Conservation (phyloP, 2,329 filamentous ascomycete genomes). For the Metarhizium brunneum region DNA sequence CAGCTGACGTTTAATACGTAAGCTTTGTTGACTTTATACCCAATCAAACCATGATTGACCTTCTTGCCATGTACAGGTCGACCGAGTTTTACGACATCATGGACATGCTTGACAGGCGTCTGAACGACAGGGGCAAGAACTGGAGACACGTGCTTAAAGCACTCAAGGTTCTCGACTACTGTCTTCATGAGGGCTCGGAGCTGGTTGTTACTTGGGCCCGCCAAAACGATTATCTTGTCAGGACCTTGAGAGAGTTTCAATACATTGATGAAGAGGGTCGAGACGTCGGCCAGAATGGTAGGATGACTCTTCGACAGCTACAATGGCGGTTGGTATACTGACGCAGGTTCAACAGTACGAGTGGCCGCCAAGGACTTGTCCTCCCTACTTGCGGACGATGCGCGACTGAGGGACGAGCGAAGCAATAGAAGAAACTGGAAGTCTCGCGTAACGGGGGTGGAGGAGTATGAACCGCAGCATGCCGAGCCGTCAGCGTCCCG, state of each 20-base stretch:
- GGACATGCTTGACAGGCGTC: slow-evolving; percentile 97
- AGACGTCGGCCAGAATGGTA: slow-evolving; percentile 95
- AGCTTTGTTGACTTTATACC: slow-evolving; percentile 1
- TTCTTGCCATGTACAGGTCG: slow-evolving; percentile 44
- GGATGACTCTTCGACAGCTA: slow-evolving; percentile 18
- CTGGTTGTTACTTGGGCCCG: slow-evolving; percentile 95
- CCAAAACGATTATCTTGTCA: slow-evolving; percentile 98
- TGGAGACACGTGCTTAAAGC: slow-evolving; percentile 98
- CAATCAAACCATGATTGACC: neutral
- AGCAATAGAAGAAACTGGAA: slow-evolving; percentile 94
- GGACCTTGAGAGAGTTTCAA: slow-evolving; percentile 93
- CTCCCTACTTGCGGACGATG: slow-evolving; percentile 84
- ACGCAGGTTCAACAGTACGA: slow-evolving; percentile 52
- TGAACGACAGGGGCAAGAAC: slow-evolving; percentile 99
- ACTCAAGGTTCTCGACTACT: slow-evolving; percentile 95
- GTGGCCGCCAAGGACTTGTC: slow-evolving; percentile 95
- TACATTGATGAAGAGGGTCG: slow-evolving; percentile 92
- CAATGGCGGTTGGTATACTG: slow-evolving; percentile 5
- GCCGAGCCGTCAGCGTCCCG: slow-evolving; percentile 30
- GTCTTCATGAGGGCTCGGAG: slow-evolving; percentile 93
- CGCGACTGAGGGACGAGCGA: slow-evolving; percentile 80
- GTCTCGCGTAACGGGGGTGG: slow-evolving; percentile 85
- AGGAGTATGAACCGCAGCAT: slow-evolving; percentile 57
- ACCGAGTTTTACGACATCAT: slow-evolving; percentile 99
- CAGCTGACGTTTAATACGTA: slow-evolving; percentile 98